Base-by-base conservation (phyloP, 1,139 yeast genomes). In the Yamadazyma jaroonii region DNA sequence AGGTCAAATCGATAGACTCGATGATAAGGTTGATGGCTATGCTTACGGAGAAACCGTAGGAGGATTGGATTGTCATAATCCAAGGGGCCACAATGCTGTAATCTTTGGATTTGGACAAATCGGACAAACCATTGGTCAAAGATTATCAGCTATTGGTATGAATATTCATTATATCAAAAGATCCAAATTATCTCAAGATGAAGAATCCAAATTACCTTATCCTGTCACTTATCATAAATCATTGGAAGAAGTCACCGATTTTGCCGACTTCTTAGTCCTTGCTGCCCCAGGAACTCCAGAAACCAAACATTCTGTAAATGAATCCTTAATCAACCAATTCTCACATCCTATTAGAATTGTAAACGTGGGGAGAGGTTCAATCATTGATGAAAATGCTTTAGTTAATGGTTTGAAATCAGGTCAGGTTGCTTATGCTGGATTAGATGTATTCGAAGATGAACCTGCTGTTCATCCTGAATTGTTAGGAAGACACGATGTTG, bases 41-140 rank as follows among this genome's bases (percentile, higher is more conserved):
- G 44, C 61, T 7, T 65, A 70, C 35, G 86, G 85, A 21, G 74
- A 79, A 47, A 38, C 50, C 15, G 58, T 71, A 12, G 62, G 61
- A 23, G 57, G 61, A 8, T 52, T 72, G 31, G 56, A 49, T 20
- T 67, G 68, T 40, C 46, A 50, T 25, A 72, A 77, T 11, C 89
- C 89, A 7, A 59, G 62, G 6, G 80, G 79, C 31, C 84, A 81
- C 49, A 62, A 66, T 25, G 90, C 72, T 1, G 80, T 85, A 4
- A 73, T 87, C 31, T 77, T 84, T 2, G 96, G 95, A 0, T 81
- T 86, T 52, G 96, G 96, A 2, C 70, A 77, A 29, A 86, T 87
- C 50, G 95, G 95, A 5, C 72, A 72, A 52, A 68, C 73, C 26
- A 77, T 84, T 37, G 95, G 81, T 3, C 56, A 61, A 34, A 68